These are phyloP conservation scores for Lachancea thermotolerans DNA, from an alignment of 805 yeast species.

Conservation along the genomic window DNA sequence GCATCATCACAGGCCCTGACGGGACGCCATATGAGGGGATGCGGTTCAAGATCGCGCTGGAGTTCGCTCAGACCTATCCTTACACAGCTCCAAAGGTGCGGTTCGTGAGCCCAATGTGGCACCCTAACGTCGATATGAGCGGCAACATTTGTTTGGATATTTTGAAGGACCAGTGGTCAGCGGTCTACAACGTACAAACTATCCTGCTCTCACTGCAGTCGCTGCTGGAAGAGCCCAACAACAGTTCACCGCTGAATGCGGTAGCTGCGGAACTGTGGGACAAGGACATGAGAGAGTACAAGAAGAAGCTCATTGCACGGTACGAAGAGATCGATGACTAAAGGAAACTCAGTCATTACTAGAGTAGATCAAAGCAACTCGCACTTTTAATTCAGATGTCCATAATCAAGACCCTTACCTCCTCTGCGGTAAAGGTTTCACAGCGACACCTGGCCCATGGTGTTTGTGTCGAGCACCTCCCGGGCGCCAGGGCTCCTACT, in stretches of 20 bases:
- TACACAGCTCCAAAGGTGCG: conserved; percentile 49
- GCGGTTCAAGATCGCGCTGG: conserved; percentile 43
- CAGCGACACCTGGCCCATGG: too few relatives aligned
- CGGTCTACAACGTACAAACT: conserved; percentile 54
- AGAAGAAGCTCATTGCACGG: conserved; percentile 15
- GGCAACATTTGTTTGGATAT: conserved; percentile 64
- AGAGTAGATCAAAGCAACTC: not conserved
- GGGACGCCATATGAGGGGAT: conserved; percentile 52
- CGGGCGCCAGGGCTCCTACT: too few relatives aligned
- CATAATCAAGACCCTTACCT: too few relatives aligned
- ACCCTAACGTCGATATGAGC: conserved; percentile 56
- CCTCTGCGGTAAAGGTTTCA: too few relatives aligned
- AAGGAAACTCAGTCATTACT: not conserved
- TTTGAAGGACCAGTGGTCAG: conserved; percentile 59
- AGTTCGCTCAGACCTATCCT: conserved; percentile 52
- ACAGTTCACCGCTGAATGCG: conserved; percentile 46
- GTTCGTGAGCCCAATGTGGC: conserved; percentile 57
- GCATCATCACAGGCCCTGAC: conserved; percentile 49
- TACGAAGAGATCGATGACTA: conserved; percentile 14
- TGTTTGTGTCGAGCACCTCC: too few relatives aligned
- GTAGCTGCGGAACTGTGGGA: conserved; percentile 54
- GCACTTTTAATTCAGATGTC: too few relatives aligned
- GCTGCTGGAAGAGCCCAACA: conserved; percentile 58
- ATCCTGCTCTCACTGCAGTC: conserved; percentile 52
- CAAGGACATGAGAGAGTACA: conserved; percentile 35